Evolutionary conservation across 805 yeast species (phyloP), one percentile per base, ranked within the genome.

Genomic region (Lachancea thermotolerans): DNA sequence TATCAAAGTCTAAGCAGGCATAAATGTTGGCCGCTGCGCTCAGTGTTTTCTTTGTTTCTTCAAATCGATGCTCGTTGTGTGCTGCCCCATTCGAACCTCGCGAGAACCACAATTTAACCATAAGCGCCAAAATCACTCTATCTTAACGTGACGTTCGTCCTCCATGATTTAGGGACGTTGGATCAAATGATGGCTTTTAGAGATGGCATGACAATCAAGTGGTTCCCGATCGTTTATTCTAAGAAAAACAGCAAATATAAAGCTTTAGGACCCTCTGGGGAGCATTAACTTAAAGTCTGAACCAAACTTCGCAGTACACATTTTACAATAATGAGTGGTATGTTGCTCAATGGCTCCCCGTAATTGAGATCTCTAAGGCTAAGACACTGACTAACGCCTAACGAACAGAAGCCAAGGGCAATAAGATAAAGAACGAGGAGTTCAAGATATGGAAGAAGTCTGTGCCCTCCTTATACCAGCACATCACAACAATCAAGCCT

Each of bases 401-500:
- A 10, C 29, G 18, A 28, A 12, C 45, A 40, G 55, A 50, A 33
- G 45, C 50, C 31, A 50, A 46, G 39, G 47, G 39, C 12, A 63
- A 63, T 45, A 84, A 83, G 57, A 64, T 82, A 9, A 71, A 74
- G 49, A 85, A 85, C 55, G 95, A 85, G 63, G 93, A 85, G 65
- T 84, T 75, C 70, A 78, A 78, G 54, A 76, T 72, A 15, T 87
- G 96, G 96, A 87, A 86, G 61, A 85, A 86, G 57, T 77, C 91
- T 1, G 82, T 85, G 11, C 95, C 95, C 2, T 69, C 85, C 52
- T 68, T 87, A 48, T 87, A 87, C 63, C 59, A 60, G 43, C 67
- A 63, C 47, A 57, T 63, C n/a, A 59, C 67, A 2, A 55, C 69
- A 27, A 59, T 68, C 21, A 67, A 59, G 41, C 66, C 72, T 3